phyloP scores from a whole-genome alignment of 2,329 filamentous ascomycete genomes.

The Ophiostoma tasmaniense region DNA sequence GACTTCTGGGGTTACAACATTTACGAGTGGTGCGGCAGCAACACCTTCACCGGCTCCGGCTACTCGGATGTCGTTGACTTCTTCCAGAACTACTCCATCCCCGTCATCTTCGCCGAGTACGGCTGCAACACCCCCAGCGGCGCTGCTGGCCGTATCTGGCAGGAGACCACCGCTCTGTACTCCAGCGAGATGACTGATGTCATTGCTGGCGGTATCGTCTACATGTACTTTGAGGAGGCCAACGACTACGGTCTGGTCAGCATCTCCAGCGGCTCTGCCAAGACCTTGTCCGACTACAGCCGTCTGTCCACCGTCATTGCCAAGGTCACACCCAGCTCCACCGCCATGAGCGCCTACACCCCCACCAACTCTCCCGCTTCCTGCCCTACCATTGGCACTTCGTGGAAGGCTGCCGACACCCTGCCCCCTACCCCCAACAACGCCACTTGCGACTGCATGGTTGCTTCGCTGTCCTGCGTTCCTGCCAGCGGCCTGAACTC shows the following conservation, averaged over 20 bases:
- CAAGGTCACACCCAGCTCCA: slow-evolving; percentile 56
- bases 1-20: slow-evolving; percentile 99
- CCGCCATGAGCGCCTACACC: slow-evolving; percentile 59
- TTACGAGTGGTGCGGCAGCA: slow-evolving; percentile 96
- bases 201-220: slow-evolving; percentile 94
- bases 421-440: slow-evolving; percentile 79
- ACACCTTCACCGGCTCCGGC: slow-evolving; percentile 65
- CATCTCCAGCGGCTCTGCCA: slow-evolving; percentile 47
- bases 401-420: slow-evolving; percentile 61
- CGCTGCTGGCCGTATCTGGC: slow-evolving; percentile 63
- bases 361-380: slow-evolving; percentile 61
- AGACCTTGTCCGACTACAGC: slow-evolving; percentile 65
- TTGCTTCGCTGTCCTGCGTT: slow-evolving; percentile 60
- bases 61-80: slow-evolving; percentile 77
- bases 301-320: slow-evolving; percentile 62
- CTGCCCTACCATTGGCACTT: slow-evolving; percentile 58
- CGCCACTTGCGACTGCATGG: slow-evolving; percentile 80
- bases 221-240: slow-evolving; percentile 91
- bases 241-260: slow-evolving; percentile 82
- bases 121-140: slow-evolving; percentile 70
- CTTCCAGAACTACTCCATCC: slow-evolving; percentile 82
- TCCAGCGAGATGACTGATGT: slow-evolving; percentile 71
- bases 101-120: slow-evolving; percentile 97
- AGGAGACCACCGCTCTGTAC: slow-evolving; percentile 78
- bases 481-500: slow-evolving; percentile 49